A percentile compares a stretch with the other conserved stretches of the same genome.
Conservation (phyloP, 176 grass and related monocot species). For the Canna indica region DNA sequence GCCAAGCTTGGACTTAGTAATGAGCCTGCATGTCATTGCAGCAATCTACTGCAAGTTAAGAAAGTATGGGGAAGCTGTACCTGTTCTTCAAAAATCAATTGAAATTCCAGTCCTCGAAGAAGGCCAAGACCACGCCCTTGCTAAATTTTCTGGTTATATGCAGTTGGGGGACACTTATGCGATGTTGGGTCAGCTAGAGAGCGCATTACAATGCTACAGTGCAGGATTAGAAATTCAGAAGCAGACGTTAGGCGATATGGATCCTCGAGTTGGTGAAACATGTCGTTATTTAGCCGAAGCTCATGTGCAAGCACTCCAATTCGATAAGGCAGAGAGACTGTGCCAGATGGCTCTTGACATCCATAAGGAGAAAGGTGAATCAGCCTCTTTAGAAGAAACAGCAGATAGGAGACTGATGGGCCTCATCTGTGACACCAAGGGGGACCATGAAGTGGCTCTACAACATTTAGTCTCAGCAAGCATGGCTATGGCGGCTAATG, state of each 20-base stretch:
- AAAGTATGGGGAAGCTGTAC: slow-evolving; percentile 10
- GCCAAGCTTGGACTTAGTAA: slow-evolving; percentile 17
- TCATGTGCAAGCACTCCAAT: slow-evolving; percentile 22
- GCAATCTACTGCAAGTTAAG: slow-evolving; percentile 10
- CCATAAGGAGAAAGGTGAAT: slow-evolving; percentile 10
- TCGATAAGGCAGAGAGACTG: slow-evolving; percentile 20
- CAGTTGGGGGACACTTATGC: slow-evolving; percentile 22
- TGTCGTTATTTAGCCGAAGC: slow-evolving; percentile 26
- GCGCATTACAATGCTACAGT: slow-evolving; percentile 18
- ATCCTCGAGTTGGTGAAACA: slow-evolving; percentile 19
- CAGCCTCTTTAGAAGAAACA: slow-evolving; percentile 15
- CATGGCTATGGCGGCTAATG: slow-evolving; percentile 23
- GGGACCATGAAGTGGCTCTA: slow-evolving; percentile 17
- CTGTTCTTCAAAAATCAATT: slow-evolving; percentile 21
- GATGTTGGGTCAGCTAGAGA: slow-evolving; percentile 17
- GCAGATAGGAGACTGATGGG: slow-evolving; percentile 25
- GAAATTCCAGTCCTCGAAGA: slow-evolving; percentile 13
- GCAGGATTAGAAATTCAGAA: slow-evolving; percentile 20
- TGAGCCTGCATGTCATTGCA: slow-evolving; percentile 19
- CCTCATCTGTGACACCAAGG: slow-evolving; percentile 21
- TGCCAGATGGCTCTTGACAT: slow-evolving; percentile 25
- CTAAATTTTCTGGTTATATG: slow-evolving; percentile 27
- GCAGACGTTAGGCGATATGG: slow-evolving; percentile 12
- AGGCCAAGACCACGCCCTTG: slow-evolving; percentile 19
- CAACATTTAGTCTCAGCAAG: slow-evolving; percentile 18